Evolutionary conservation across 2,329 filamentous ascomycete genomes (phyloP).

Genomic region (Epichloe amarillans): DNA sequence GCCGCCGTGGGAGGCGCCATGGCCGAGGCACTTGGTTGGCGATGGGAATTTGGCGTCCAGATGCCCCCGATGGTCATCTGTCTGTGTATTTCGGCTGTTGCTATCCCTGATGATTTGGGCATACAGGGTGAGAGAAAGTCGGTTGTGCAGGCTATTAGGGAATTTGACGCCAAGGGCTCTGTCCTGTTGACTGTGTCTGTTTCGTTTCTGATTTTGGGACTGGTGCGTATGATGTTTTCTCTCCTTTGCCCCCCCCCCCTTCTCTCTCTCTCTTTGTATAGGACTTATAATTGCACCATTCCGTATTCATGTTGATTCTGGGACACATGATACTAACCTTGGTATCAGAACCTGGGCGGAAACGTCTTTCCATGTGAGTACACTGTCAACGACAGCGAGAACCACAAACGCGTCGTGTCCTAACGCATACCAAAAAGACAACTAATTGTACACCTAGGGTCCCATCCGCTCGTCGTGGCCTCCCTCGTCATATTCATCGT

Average conservation of each 20-base stretch:
- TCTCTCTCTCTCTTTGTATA: neutral
- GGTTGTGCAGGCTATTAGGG: constrained; percentile 33
- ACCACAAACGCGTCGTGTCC: neutral
- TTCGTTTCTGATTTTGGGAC: constrained; percentile 44
- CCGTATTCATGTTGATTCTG: no score
- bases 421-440: neutral
- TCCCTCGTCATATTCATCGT: constrained; percentile 35
- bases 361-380: constrained; percentile 44
- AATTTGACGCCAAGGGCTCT: constrained; percentile 45
- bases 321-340: no score
- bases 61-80: constrained; percentile 37
- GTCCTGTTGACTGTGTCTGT: constrained; percentile 37
- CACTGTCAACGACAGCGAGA: neutral
- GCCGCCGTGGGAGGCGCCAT: constrained; percentile 58
- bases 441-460: constrained; percentile 25
- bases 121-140: constrained; percentile 30
- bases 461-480: constrained; percentile 42
- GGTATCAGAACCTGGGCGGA: constrained; percentile 42
- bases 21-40: constrained; percentile 58
- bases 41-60: constrained; percentile 57
- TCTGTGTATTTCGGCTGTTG: constrained; percentile 29
- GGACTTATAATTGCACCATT: no score
- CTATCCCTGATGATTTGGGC: constrained; percentile 40
- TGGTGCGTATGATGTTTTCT: constrained; percentile 27
- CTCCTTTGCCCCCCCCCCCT: neutral